Percentiles rank a stretch among this genome's conserved stretches.
Conservation (phyloP, 495 filamentous ascomycete genomes). For the Penicillium macrosclerotiorum region DNA sequence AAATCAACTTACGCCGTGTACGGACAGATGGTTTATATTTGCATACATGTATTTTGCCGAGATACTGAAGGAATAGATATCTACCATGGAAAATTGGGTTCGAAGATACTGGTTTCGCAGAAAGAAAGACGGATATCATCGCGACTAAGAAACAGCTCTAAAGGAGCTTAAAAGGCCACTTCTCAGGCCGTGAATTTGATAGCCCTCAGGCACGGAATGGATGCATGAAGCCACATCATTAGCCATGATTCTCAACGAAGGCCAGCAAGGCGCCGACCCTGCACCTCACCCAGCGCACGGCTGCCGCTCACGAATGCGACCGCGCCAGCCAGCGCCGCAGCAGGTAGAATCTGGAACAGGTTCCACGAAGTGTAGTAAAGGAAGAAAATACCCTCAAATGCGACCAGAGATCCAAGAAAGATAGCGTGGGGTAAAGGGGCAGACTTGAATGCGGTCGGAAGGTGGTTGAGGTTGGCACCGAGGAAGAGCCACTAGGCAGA, state of each 20-base stretch:
- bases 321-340: constrained; percentile 60
- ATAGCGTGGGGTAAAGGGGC: constrained; percentile 75
- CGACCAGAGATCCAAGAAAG: constrained; percentile 80
- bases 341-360: constrained; percentile 84
- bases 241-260: constrained; percentile 55
- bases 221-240: neutral
- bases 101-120: constrained; percentile 1
- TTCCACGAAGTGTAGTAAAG: constrained; percentile 94
- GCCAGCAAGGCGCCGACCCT: constrained; percentile 77
- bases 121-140: constrained; percentile 16
- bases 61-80: neutral
- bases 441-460: constrained; percentile 65
- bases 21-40: neutral
- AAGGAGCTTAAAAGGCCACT: neutral
- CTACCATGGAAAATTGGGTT: neutral
- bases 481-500: constrained; percentile 66
- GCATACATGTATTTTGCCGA: neutral
- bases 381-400: constrained; percentile 90
- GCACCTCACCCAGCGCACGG: constrained; percentile 89
- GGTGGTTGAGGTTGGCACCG: constrained; percentile 81
- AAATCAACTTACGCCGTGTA: no score
- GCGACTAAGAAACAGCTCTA: constrained; percentile 23
- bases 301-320: constrained; percentile 85
- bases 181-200: neutral
- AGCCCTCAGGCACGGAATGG: neutral